Conservation (phyloP, 768 basidiomycete genomes). For the Tricholoma hemisulphureum region DNA sequence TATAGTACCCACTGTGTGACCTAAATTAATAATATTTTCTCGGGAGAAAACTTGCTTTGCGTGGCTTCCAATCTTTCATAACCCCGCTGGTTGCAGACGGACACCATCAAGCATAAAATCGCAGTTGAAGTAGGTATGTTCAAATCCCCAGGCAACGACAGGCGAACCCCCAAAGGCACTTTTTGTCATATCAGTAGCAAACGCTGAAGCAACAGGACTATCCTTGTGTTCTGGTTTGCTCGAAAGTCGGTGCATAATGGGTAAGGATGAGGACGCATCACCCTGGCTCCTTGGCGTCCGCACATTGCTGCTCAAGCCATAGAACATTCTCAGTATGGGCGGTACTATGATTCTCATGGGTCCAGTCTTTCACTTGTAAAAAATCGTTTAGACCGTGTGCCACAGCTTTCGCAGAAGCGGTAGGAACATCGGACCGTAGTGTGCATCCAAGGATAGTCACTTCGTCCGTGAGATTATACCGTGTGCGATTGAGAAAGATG, state of each 20-base stretch:
- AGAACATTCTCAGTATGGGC: constrained; percentile 17
- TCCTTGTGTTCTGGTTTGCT: constrained; percentile 27
- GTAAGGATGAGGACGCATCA: constrained; percentile 35
- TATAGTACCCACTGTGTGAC: background rate
- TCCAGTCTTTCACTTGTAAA: background rate
- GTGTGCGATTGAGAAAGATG: background rate
- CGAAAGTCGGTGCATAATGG: constrained; percentile 40
- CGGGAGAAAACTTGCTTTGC: background rate
- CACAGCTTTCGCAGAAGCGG: background rate
- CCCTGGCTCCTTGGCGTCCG: constrained; percentile 23
- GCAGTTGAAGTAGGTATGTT: constrained; percentile 41
- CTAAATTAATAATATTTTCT: background rate
- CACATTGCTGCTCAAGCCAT: constrained; percentile 32
- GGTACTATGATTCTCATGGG: background rate
- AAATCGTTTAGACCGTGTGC: background rate
- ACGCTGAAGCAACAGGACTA: constrained; percentile 26
- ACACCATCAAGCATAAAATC: constrained; percentile 34
- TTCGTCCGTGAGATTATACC: background rate
- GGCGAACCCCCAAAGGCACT: constrained; percentile 25
- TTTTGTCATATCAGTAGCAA: constrained; percentile 30
- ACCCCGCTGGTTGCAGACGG: constrained; percentile 36
- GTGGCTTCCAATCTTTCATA: constrained; percentile 2
- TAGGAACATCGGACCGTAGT: background rate
- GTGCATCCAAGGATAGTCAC: background rate
- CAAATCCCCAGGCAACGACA: constrained; percentile 38